Conservation (phyloP, 805 yeast genomes). For the Candida insectalens region DNA sequence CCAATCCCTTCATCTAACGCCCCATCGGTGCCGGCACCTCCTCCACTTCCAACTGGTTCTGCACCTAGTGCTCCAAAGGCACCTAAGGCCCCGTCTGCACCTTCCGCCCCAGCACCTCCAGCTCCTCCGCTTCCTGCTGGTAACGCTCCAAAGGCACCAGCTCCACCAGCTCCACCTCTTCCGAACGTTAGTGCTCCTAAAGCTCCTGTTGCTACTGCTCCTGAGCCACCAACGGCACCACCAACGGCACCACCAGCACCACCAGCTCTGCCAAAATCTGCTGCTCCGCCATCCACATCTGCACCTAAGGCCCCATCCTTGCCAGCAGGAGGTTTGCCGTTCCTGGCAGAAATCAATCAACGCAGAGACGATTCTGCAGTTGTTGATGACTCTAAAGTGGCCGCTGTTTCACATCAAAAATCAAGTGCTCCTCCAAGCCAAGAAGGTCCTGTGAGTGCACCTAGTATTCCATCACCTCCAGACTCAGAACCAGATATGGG, state of each 20-base stretch:
- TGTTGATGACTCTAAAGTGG: constrained; percentile 26
- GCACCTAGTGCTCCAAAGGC: constrained; percentile 5
- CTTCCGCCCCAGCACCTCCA: constrained; percentile 1
- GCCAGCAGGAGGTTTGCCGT: constrained; percentile 38
- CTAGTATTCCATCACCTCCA: constrained; percentile 33
- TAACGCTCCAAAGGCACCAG: constrained; percentile 13
- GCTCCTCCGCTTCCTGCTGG: constrained; percentile 24
- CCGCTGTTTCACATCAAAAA: constrained; percentile 11
- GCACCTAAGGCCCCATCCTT: constrained; percentile 14
- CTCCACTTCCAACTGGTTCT: constrained; percentile 7
- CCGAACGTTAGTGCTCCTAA: constrained; percentile 3
- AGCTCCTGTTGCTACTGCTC: not conserved
- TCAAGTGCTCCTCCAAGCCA: constrained; percentile 18
- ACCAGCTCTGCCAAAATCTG: constrained; percentile 8
- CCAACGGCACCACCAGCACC: constrained; percentile 16
- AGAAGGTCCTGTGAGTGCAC: constrained; percentile 12
- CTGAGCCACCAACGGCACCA: constrained; percentile 4
- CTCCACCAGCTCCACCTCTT: constrained; percentile 9
- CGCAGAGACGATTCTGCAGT: constrained; percentile 43
- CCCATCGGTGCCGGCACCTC: constrained; percentile 1
- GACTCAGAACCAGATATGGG: not conserved
- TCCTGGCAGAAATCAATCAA: constrained; percentile 47
- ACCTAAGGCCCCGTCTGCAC: constrained; percentile 1
- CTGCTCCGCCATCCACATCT: constrained; percentile 8
- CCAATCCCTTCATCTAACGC: constrained; percentile 2